Percentiles rank a stretch among this genome's conserved stretches.
Evolutionary conservation across 192 early-diverging fungal species (phyloP).

Genomic region (Umbelopsis isabellina): DNA sequence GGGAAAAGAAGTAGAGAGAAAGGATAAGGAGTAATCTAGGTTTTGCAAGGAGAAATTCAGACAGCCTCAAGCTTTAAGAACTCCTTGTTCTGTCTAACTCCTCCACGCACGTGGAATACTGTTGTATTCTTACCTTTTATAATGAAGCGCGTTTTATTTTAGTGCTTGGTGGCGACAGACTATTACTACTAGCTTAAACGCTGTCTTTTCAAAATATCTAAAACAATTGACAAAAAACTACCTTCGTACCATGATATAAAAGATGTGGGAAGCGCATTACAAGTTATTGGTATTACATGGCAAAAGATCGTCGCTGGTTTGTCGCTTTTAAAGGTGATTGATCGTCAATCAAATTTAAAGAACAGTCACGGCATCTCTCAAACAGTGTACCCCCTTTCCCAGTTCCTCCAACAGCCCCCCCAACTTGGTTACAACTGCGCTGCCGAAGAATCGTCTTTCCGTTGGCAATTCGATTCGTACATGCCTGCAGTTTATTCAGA

Average conservation of each 20-base stretch:
- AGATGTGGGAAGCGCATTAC: constrained; percentile 10
- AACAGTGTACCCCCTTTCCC: background rate
- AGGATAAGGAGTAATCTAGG: background rate
- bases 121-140: background rate
- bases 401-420: background rate
- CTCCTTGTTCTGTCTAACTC: constrained; percentile 5
- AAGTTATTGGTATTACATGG: constrained; percentile 18
- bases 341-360: constrained; percentile 14
- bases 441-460: background rate
- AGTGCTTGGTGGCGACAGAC: background rate
- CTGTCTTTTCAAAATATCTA: background rate
- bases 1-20: constrained; percentile 6
- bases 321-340: background rate
- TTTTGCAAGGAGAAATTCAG: constrained; percentile 15
- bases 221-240: background rate
- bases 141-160: background rate
- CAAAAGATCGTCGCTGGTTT: constrained; percentile 10
- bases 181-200: background rate
- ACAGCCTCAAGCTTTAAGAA: constrained; percentile 8
- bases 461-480: background rate
- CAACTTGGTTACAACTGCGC: no score
- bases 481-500: constrained; percentile 16
- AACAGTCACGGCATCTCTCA: background rate
- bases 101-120: constrained; percentile 9
- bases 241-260: background rate